These are phyloP conservation scores for Cryphonectria parasitica DNA, from an alignment of 2,329 filamentous ascomycete genomes.

Conservation along the genomic window DNA sequence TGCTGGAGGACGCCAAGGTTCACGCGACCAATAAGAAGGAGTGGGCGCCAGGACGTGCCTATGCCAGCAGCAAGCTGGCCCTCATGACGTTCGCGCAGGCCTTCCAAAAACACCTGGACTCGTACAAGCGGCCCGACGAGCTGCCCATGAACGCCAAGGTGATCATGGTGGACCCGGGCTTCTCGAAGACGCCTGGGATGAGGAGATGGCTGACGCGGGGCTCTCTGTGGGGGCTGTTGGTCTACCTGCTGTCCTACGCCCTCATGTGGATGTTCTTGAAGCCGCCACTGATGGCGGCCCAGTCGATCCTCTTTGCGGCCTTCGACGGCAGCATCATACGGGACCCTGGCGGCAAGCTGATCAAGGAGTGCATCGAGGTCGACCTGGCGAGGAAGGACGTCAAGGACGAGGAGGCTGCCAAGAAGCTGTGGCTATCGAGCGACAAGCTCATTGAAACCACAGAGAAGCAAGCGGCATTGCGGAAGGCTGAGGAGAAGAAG, in stretches of 20 bases:
- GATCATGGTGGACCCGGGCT: slow-evolving; percentile 84
- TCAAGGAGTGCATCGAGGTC: slow-evolving; percentile 88
- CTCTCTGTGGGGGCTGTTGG: slow-evolving; percentile 74
- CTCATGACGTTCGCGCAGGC: slow-evolving; percentile 87
- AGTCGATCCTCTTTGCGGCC: slow-evolving; percentile 81
- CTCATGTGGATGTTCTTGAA: slow-evolving; percentile 89
- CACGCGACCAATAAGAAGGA: slow-evolving; percentile 47
- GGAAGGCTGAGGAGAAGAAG: slow-evolving; percentile 48
- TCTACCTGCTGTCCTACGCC: slow-evolving; percentile 79
- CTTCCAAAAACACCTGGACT: slow-evolving; percentile 88
- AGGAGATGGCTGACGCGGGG: slow-evolving; percentile 86
- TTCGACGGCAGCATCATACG: slow-evolving; percentile 78
- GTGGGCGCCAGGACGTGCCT: slow-evolving; percentile 62
- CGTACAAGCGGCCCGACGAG: slow-evolving; percentile 82
- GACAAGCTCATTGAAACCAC: slow-evolving; percentile 80
- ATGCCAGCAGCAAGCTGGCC: slow-evolving; percentile 73
- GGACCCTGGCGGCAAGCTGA: slow-evolving; percentile 67
- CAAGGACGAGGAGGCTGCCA: slow-evolving; percentile 76
- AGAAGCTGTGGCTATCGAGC: slow-evolving; percentile 87
- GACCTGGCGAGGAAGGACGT: slow-evolving; percentile 74
- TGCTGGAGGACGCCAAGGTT: slow-evolving; percentile 59
- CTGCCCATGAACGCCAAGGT: slow-evolving; percentile 82
- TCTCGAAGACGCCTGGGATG: slow-evolving; percentile 83
- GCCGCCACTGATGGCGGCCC: slow-evolving; percentile 79
- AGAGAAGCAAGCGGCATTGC: slow-evolving; percentile 77